Evolutionary conservation across 2,329 filamentous ascomycete species (phyloP).

Genomic region (Trichoderma sp.): DNA sequence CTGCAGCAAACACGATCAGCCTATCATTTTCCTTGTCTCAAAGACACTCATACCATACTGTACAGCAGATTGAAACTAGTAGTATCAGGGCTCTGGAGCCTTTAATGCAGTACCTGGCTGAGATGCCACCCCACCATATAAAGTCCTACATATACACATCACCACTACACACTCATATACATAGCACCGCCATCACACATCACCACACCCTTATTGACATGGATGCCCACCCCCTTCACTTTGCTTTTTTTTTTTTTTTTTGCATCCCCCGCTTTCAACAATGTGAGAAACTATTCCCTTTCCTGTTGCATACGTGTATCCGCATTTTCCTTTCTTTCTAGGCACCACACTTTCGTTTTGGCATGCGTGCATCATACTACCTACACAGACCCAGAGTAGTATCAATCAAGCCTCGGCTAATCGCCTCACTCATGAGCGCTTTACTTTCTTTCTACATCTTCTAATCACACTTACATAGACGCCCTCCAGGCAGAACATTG

Average conservation of each 20-base stretch:
- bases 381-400: not conserved
- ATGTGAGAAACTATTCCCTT: not conserved
- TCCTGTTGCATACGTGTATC: not conserved
- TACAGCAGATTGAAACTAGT: not conserved
- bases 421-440: not conserved
- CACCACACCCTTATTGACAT: not conserved
- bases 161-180: not conserved
- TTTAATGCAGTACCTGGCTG: not conserved
- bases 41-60: not conserved
- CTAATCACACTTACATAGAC: not conserved
- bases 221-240: not conserved
- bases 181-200: not conserved
- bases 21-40: not conserved
- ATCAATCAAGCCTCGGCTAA: not conserved
- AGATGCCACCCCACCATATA: not conserved
- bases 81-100: not conserved
- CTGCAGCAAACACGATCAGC: slow-evolving; percentile 3
- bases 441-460: too few species aligned
- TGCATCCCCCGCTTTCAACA: slow-evolving; percentile 8
- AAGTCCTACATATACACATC: slow-evolving; percentile 8
- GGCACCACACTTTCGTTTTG: not conserved
- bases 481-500: not conserved
- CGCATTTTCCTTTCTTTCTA: slow-evolving; percentile 2
- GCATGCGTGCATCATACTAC: not conserved
- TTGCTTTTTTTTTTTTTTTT: not conserved